phyloP scores from a whole-genome alignment of 2,329 filamentous ascomycete genomes.

The Fusarium hainanense region DNA sequence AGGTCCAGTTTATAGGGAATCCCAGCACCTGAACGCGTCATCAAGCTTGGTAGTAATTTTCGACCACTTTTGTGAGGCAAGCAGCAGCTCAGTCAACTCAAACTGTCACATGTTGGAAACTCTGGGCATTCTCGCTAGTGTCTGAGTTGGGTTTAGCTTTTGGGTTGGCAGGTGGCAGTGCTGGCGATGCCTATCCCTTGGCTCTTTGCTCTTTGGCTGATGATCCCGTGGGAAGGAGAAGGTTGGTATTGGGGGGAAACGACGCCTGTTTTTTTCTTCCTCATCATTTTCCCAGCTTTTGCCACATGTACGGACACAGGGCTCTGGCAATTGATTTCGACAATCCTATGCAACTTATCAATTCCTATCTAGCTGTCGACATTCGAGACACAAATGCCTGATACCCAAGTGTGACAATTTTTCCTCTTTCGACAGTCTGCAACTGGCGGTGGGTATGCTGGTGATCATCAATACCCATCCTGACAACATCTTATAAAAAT shows the following conservation, averaged over 20 bases:
- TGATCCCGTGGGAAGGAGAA: not conserved
- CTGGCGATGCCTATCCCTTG: conserved; percentile 16
- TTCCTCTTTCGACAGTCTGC: not conserved
- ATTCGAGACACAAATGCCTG: not conserved
- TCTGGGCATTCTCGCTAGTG: not conserved
- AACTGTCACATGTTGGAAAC: not conserved
- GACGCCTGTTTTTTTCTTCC: not conserved
- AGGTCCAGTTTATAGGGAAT: not conserved
- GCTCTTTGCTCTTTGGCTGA: not conserved
- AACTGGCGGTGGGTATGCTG: not conserved
- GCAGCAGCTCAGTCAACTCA: not conserved
- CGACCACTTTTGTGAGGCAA: not conserved
- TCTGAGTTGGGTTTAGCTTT: conserved; percentile 16
- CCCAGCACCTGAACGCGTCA: not conserved
- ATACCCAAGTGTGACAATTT: not conserved
- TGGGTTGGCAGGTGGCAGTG: conserved; percentile 14
- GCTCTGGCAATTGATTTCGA: not conserved
- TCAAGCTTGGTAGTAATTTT: not conserved
- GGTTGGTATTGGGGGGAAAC: not conserved
- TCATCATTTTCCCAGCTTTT: not conserved
- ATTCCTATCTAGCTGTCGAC: not conserved
- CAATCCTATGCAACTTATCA: not conserved
- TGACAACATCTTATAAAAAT: not conserved
- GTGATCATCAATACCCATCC: not conserved
- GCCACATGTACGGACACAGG: not conserved